Evolutionary conservation across 2,329 filamentous ascomycete genomes (phyloP), one percentile per base, ranked within the genome.

Genomic region (Bipolaris bicolor): DNA sequence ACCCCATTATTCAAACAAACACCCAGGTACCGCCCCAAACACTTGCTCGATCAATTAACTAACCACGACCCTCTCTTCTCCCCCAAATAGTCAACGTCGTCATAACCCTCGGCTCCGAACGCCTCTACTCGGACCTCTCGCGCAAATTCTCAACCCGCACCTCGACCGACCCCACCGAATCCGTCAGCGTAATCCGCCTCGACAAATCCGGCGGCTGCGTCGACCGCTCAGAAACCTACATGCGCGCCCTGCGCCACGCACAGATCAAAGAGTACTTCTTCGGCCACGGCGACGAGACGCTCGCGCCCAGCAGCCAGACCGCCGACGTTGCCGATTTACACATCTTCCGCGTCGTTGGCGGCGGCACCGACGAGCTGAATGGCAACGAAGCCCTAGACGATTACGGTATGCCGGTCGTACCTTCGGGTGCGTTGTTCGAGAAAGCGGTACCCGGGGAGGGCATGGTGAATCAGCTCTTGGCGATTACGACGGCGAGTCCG

Each of bases 211-310:
- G 91, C 34, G 95, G 95, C 22, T 92, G 91, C 36, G 90, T 91
- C 1, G 86, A 91, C 68, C 85, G 91, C 46, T 89, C 92, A 62
- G 85, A 88, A 36, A 73, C 79, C 0, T 96, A 91, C 74, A 86
- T 93, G 82, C 90, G 91, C 68, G 83, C 87, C 15, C 79, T 86
- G 5, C 85, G 90, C 43, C 90, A 96, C 69, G 86, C 89, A 0
- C 85, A 90, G 49, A 92, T 97, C 50, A 89, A 90, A 64, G 89
- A 93, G 67, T 99, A 99, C 77, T 99, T 99, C 80, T 99, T 97
- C 73, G 95, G 95, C 9, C 89, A 90, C 61, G 72, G 72, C 49
- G 68, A 84, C 1, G 88, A 86, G 60, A 85, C 90, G 56, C 81
- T 99, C 2, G 95, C 90, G 44, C 95, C 95, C 0, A 90, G 93